Evolutionary conservation across 441 rosid species (phyloP), one percentile per base, ranked within the genome.

Genomic region (Geranium incanum): DNA sequence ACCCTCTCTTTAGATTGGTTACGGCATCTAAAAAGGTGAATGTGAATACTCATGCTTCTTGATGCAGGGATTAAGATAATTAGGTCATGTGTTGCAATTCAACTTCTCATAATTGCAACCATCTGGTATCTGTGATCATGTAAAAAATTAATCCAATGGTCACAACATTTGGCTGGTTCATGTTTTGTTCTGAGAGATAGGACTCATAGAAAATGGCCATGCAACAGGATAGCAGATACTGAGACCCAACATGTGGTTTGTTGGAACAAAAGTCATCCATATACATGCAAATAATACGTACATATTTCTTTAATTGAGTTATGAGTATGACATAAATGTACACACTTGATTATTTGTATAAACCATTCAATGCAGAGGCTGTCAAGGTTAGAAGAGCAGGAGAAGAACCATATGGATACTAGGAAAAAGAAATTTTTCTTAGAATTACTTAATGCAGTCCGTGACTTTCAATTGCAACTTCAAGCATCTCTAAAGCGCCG

Each of bases 401-500:
- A 90, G 81, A 91, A 83, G 83, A 92, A 83, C 81, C 82, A 77
- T 41, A 73, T 91, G 70, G 98, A 91, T 81, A 91, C 91, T 62
- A 89, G 87, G 70, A 93, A 89, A 81, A 87, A 88, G 78, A 93
- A 85, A 67, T 95, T 95, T 83, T 95, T 95, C 70, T 84, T 90
- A 13, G 99, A 95, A 79, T 74, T 95, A 78, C 88, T 91, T 72
- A 93, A 95, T 84, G 87, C 96, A 18, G 88, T 91, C 71, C 94
- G 98, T 57, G 99, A 95, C 72, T 93, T 88, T 75, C 97, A 91
- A 81, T 78, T 90, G 75, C 90, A 90, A 80, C 78, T 84, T 78
- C 97, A 88, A 74, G 91, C 96, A 65, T 79, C 94, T 71, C 82
- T 86, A 71, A 95, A 91, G 78, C 95, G 98, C 11, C 86, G 96